phyloP scores from a whole-genome alignment of 2,329 filamentous ascomycete genomes.

The Incumbomyces delicatus region DNA sequence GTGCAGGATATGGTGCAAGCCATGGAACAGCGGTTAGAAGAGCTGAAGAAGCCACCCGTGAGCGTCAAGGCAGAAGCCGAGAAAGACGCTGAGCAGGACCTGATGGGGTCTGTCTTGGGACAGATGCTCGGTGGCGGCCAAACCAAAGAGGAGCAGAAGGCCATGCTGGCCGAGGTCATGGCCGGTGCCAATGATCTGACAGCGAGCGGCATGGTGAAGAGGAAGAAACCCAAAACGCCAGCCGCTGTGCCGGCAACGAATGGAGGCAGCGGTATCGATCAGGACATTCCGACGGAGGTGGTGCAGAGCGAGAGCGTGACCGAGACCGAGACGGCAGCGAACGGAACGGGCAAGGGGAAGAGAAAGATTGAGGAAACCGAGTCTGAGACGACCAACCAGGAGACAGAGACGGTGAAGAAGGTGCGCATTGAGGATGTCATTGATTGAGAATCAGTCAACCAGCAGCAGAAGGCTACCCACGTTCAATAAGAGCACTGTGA shows the following conservation, averaged over 20 bases:
- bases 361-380: constrained; percentile 19
- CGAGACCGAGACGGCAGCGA: background rate
- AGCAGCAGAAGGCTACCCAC: too few relatives aligned
- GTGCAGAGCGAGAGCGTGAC: too few relatives aligned
- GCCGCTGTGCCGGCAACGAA: background rate
- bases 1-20: constrained; percentile 53
- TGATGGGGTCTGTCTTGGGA: constrained; percentile 48
- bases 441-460: constrained; percentile 1
- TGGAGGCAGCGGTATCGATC: constrained; percentile 1
- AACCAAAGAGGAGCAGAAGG: constrained; percentile 39
- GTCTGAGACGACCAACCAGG: background rate
- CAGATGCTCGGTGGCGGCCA: constrained; percentile 45
- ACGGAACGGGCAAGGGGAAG: constrained; percentile 18
- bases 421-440: constrained; percentile 14
- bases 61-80: constrained; percentile 32
- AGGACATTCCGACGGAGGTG: too few relatives aligned
- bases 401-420: constrained; percentile 10
- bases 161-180: constrained; percentile 45
- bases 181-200: constrained; percentile 51
- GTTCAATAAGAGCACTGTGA: too few relatives aligned
- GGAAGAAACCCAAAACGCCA: constrained; percentile 19
- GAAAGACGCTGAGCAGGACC: constrained; percentile 23
- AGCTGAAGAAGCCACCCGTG: constrained; percentile 47
- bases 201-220: constrained; percentile 48
- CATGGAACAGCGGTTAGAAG: constrained; percentile 49